phyloP scores from a whole-genome alignment of 345 rosid genomes.

The Pelargonium nanum region DNA sequence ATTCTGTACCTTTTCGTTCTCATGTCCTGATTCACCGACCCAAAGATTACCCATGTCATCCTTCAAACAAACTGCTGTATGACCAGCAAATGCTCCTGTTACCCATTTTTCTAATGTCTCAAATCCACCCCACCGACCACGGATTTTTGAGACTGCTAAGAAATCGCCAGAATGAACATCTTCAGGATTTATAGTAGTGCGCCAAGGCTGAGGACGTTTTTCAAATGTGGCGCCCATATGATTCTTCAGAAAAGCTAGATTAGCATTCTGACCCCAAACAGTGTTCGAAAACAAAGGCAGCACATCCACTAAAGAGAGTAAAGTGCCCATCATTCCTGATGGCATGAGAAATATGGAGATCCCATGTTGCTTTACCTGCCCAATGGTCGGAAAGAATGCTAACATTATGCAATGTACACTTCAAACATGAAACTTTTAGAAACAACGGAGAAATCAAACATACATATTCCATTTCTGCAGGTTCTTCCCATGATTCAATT shows the following conservation, averaged over 20 bases:
- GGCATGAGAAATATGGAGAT: slow-evolving; percentile 91
- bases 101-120: slow-evolving; percentile 99
- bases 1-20: slow-evolving; percentile 90
- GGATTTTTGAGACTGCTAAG: slow-evolving; percentile 84
- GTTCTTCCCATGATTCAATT: slow-evolving; percentile 70
- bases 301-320: slow-evolving; percentile 73
- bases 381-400: slow-evolving; percentile 6
- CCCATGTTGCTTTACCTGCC: slow-evolving; percentile 72
- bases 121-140: slow-evolving; percentile 99
- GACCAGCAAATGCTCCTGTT: slow-evolving; percentile 98
- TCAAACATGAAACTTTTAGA: neutral
- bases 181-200: slow-evolving; percentile 44
- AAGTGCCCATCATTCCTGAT: slow-evolving; percentile 89
- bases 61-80: slow-evolving; percentile 93
- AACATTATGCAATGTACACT: slow-evolving; percentile 1
- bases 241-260: slow-evolving; percentile 65
- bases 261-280: slow-evolving; percentile 84
- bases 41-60: slow-evolving; percentile 85
- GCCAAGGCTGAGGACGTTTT: slow-evolving; percentile 76
- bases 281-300: slow-evolving; percentile 89
- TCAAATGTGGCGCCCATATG: slow-evolving; percentile 95
- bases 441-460: slow-evolving; percentile 12
- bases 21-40: slow-evolving; percentile 99
- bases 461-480: slow-evolving; percentile 82
- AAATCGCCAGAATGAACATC: slow-evolving; percentile 91